Conservation (phyloP, 768 basidiomycete genomes). For the Phanerochaete sordida region DNA sequence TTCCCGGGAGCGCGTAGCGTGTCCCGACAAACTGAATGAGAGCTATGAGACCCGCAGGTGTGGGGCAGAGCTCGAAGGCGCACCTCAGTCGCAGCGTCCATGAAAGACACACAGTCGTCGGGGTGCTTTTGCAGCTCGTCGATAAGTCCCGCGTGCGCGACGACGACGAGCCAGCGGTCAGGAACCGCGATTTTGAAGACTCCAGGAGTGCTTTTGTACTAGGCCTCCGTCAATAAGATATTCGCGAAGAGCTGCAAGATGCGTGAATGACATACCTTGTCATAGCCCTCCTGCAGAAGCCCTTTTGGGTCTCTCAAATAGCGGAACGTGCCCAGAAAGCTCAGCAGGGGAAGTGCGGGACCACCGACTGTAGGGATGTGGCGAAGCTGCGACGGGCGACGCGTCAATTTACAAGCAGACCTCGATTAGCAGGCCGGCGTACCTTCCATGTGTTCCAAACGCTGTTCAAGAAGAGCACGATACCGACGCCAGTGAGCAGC, state of each 20-base stretch:
- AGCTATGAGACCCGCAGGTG: not conserved
- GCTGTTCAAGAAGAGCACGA: not conserved
- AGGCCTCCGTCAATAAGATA: too few species aligned
- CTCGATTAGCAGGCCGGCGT: too few species aligned
- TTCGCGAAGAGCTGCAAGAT: not conserved
- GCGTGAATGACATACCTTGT: not conserved
- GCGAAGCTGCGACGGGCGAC: not conserved
- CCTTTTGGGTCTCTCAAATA: not conserved
- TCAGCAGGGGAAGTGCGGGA: not conserved
- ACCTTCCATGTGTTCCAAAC: not conserved
- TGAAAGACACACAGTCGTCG: not conserved
- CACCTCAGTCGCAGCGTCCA: not conserved
- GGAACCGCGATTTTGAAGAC: not conserved
- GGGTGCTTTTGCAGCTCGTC: not conserved
- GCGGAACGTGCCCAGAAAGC: not conserved
- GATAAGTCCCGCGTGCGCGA: not conserved
- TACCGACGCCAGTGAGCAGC: not conserved
- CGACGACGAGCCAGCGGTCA: conserved; percentile 2
- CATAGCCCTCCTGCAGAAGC: conserved; percentile 1
- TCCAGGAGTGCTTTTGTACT: not conserved
- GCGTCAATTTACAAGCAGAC: not conserved
- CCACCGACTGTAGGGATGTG: not conserved
- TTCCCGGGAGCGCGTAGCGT: not conserved
- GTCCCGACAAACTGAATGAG: not conserved
- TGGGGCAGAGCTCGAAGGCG: not conserved